Conservation (phyloP, 257 asterid species). For the Solanum chmielewskii region DNA sequence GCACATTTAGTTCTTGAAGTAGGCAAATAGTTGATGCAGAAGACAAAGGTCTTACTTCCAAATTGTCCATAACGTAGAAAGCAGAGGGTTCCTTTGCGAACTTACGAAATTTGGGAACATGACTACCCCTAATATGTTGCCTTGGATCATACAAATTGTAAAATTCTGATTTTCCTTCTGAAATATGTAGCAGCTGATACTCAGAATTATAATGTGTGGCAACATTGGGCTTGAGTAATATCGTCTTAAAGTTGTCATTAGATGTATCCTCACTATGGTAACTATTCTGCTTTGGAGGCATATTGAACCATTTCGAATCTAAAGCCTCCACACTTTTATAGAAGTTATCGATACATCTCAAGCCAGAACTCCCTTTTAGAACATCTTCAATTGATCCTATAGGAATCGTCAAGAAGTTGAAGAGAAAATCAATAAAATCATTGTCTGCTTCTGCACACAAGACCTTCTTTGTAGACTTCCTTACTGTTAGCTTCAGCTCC, state of each 20-base stretch:
- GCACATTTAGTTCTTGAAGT: not conserved
- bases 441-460: not conserved
- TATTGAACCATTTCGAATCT: not conserved
- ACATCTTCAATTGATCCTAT: not conserved
- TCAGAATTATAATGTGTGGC: not conserved
- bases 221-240: not conserved
- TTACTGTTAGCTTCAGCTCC: not conserved
- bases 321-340: not conserved
- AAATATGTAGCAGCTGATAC: not conserved
- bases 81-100: not conserved
- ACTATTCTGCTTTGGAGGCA: not conserved
- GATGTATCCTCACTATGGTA: not conserved
- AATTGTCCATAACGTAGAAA: not conserved
- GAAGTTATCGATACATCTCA: conserved; percentile 1
- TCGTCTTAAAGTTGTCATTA: not conserved
- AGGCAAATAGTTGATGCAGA: not conserved
- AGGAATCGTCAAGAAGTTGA: conserved; percentile 1
- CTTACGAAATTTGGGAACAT: not conserved
- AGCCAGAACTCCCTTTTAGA: not conserved
- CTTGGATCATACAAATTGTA: not conserved
- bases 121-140: not conserved
- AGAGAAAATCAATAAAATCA: conserved; percentile 1
- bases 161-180: not conserved
- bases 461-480: not conserved
- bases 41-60: not conserved